phyloP scores from a whole-genome alignment of 352 stramenopile genomes.

The Phytopythium aichiense region DNA sequence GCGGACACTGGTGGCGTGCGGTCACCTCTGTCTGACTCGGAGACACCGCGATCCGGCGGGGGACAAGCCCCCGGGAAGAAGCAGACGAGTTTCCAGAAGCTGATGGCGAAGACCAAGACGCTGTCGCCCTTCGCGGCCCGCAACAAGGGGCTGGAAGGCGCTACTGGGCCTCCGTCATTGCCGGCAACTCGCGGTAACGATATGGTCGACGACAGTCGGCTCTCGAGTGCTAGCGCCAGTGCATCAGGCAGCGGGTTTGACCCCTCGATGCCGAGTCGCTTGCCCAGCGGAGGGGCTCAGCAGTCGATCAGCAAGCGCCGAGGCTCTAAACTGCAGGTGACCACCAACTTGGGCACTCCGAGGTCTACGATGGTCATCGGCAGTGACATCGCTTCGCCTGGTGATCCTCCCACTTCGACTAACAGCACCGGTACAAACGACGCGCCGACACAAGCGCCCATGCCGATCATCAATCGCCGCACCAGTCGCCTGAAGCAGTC shows the following conservation, averaged over 20 bases:
- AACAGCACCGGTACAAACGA: not conserved
- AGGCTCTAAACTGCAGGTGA: conserved; percentile 7
- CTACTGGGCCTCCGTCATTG: not conserved
- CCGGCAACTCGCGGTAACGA: not conserved
- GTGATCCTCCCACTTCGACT: not conserved
- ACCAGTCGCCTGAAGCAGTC: conserved; percentile 53
- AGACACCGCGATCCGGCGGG: conserved; percentile 4
- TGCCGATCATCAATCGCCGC: conserved; percentile 36
- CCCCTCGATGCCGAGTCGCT: not conserved
- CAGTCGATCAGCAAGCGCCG: conserved; percentile 3
- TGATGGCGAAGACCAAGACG: conserved; percentile 56
- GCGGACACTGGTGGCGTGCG: conserved; percentile 3
- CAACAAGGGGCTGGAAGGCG: not conserved
- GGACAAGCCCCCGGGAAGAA: conserved; percentile 20
- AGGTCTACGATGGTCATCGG: not conserved
- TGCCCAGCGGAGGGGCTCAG: not conserved
- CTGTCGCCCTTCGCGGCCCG: conserved; percentile 52
- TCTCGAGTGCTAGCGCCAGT: conserved; percentile 2
- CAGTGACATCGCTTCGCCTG: not conserved
- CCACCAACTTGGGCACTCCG: not conserved
- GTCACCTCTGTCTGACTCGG: conserved; percentile 16
- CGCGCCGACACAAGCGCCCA: not conserved
- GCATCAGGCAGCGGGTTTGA: not conserved
- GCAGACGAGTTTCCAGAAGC: conserved; percentile 57
- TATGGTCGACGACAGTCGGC: not conserved